Percentiles rank a stretch among this genome's conserved stretches.
Conservation (phyloP, 2,329 filamentous ascomycete species). For the Sclerotinia subarctica region DNA sequence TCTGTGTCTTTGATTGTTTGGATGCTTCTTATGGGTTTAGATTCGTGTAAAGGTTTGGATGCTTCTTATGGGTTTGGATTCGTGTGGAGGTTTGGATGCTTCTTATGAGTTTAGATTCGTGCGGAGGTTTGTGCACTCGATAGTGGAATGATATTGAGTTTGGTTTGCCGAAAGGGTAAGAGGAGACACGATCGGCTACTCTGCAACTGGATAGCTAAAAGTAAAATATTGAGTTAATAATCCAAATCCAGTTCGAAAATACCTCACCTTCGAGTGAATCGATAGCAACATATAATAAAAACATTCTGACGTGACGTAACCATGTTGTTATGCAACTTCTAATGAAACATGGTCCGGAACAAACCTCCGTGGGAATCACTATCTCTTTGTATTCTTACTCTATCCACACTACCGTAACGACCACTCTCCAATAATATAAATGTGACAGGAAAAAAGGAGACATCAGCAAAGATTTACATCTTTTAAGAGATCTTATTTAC, state of each 20-base stretch:
- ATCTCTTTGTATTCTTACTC: not conserved
- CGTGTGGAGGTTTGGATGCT: not conserved
- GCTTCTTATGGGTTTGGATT: too few relatives aligned
- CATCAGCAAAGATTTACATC: not conserved
- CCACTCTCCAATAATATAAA: not conserved
- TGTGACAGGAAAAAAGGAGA: not conserved
- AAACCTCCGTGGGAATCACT: not conserved
- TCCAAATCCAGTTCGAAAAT: not conserved
- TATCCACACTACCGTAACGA: too few relatives aligned
- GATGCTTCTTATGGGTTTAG: too few relatives aligned
- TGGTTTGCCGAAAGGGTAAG: not conserved
- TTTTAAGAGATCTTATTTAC: not conserved
- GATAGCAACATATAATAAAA: not conserved
- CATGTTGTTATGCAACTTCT: not conserved
- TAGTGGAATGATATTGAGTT: not conserved
- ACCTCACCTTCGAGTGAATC: not conserved
- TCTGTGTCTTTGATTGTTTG: not conserved
- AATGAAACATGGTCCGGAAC: not conserved
- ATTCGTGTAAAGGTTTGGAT: not conserved
- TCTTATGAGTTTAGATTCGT: not conserved
- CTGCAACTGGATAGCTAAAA: not conserved
- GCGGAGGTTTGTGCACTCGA: not conserved
- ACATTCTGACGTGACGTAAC: constrained; percentile 8
- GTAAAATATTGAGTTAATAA: not conserved
- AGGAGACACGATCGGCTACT: not conserved